A percentile compares a stretch with the other conserved stretches of the same genome.
Conservation (phyloP, 2,329 filamentous ascomycete genomes). For the Cladophialophora bantiana region DNA sequence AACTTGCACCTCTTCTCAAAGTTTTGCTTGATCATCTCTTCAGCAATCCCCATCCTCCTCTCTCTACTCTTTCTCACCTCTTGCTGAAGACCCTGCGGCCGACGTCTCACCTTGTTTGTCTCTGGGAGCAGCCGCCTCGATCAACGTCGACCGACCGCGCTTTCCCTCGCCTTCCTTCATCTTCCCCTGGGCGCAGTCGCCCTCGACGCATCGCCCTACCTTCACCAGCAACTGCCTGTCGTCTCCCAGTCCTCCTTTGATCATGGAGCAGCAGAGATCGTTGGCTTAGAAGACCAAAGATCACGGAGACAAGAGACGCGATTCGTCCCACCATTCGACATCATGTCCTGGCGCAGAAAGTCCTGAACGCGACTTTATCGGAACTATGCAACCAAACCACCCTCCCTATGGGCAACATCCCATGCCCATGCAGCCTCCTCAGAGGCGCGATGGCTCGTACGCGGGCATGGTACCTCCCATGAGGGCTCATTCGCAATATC, state of each 20-base stretch:
- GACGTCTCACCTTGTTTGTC: background rate
- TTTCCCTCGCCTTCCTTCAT: slow-evolving; percentile 15
- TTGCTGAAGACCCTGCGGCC: background rate
- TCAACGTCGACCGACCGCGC: background rate
- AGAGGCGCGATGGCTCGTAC: slow-evolving; percentile 56
- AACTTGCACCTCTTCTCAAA: slow-evolving; percentile 8
- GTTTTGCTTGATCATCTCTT: slow-evolving; percentile 2
- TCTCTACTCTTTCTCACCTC: slow-evolving; percentile 1
- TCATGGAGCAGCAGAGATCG: slow-evolving; percentile 19
- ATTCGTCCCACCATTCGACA: slow-evolving; percentile 26
- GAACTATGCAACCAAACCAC: slow-evolving; percentile 45
- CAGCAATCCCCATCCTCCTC: background rate
- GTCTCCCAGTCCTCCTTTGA: background rate
- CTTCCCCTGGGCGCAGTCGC: slow-evolving; percentile 23
- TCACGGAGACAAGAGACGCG: slow-evolving; percentile 11
- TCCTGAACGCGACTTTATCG: slow-evolving; percentile 32
- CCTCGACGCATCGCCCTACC: slow-evolving; percentile 3
- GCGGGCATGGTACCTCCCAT: slow-evolving; percentile 57
- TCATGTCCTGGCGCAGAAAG: slow-evolving; percentile 36
- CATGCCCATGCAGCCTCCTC: slow-evolving; percentile 58
- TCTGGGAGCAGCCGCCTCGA: background rate
- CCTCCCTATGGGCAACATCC: slow-evolving; percentile 51
- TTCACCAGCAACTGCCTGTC: background rate
- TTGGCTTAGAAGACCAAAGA: slow-evolving; percentile 23
- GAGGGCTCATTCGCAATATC: slow-evolving; percentile 66